Evolutionary conservation across 2,329 filamentous ascomycete genomes (phyloP), one percentile per base, ranked within the genome.

Genomic region (Leptographium radiaticola): DNA sequence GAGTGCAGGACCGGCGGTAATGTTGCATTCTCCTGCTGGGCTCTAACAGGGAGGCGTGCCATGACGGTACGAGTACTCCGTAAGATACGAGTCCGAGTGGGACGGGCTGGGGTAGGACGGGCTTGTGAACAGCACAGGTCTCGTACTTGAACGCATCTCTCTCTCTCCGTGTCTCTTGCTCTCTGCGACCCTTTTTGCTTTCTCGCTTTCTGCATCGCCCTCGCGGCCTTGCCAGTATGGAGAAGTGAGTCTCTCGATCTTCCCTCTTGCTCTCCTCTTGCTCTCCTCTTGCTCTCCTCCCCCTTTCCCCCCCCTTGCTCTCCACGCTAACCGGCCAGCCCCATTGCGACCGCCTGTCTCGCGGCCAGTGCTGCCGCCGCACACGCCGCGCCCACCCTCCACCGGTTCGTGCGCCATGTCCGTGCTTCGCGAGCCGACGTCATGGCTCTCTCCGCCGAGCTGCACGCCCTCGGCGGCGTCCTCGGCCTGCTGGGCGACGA

Each of bases 351-450:
- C 50, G 66, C 65, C 55, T 73, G 70, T 60, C 66, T 63, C 54
- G 63, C 64, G 12, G 64, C 68, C 9, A 64, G 65, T 58, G 65
- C 61, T 48, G 64, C 65, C 55, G 66, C 71, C 45, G 59, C 63
- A 34, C 63, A 65, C 43, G 65, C 66, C n/a, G 62, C 66, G 25
- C 53, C 59, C 11, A 57, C 63, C 36, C 59, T 72, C 30, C 62
- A 63, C 55, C 55, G 56, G 40, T 71, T 71, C 53, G 67, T 71
- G 9, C 68, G 69, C 39, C 64, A 70, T 18, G 67, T 72, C 1
- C 69, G 69, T 40, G 69, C 71, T 56, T 67, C 69, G 3, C 65
- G 69, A 16, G 60, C 66, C 38, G 69, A 71, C 30, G 60, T 71
- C 16, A 65, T 71, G 39, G 62, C 58, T 34, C 63, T 73, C 40